Base-by-base conservation (phyloP, 2,329 filamentous ascomycete species). In the Ophiocordyceps camponoti-leonardi region DNA sequence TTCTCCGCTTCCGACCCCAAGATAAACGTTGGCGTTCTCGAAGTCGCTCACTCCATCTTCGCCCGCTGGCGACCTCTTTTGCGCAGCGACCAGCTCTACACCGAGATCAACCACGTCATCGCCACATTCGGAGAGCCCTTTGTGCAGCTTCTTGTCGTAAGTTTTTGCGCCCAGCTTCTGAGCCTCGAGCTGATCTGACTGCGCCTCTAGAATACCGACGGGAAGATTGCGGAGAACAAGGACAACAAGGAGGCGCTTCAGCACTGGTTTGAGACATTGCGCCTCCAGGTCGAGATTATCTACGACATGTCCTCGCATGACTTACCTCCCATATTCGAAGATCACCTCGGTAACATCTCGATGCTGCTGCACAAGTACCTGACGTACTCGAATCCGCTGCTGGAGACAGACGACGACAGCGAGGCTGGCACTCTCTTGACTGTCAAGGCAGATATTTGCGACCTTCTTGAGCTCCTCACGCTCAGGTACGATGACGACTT, bases 241-340 rank as follows among this genome's bases (percentile, higher is more conserved):
- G 70, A 76, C 61, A 83, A 95, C 61, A 83, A 84, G 56, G 75
- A 74, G 6, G 76, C 72, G 16, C 72, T 98, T 41, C 79, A 81
- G 57, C 77, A 78, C 53, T 84, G 86, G 60, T 88, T 94, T 54
- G 79, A 84, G 51, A 86, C 87, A 3, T 72, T 98, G 50, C 88
- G 90, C 60, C 72, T 96, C 45, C 77, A 94, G 53, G 72, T 95
- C 54, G 94, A 94, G 68, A 79, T 98, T 43, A 79, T 96, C 59
- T 92, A 92, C 66, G 93, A 98, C 63, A 78, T 98, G 45, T 95
- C 88, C n/a, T 94, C 82, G 59, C 93, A 98, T 61, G 92, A 98
- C 61, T 74, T 98, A 54, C 87, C 92, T 16, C 88, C 90, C 2
- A 81, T 92, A 53, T 94, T 98, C 61, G 92, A 98, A 68, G 83